Conservation (phyloP, 2,329 filamentous ascomycete genomes). For the Aspergillus udagawae region DNA sequence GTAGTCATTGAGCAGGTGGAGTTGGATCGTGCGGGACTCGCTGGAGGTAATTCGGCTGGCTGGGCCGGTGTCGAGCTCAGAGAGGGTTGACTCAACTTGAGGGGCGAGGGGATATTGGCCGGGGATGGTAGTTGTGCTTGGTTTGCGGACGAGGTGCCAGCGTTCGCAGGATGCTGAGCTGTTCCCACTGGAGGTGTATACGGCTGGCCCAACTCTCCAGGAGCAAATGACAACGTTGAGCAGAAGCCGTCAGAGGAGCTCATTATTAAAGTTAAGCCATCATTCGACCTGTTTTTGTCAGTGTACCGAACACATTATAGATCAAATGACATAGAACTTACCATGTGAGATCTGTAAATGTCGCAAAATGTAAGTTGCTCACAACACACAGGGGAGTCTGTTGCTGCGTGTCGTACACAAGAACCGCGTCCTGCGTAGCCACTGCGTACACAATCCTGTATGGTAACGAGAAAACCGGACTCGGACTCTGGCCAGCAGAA, state of each 20-base stretch:
- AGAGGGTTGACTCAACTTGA: constrained; percentile 54
- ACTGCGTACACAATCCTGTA: constrained; percentile 97
- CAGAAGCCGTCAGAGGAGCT: constrained; percentile 99
- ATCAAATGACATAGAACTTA: constrained; percentile 45
- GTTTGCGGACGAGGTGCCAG: constrained; percentile 53
- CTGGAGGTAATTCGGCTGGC: constrained; percentile 52
- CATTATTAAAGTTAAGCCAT: constrained; percentile 77
- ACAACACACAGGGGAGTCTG: constrained; percentile 89
- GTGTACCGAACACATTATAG: constrained; percentile 3
- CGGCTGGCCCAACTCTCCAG: constrained; percentile 78
- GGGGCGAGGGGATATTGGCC: constrained; percentile 51
- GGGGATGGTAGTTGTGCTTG: constrained; percentile 69
- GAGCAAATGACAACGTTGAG: constrained; percentile 78
- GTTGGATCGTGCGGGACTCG: constrained; percentile 79
- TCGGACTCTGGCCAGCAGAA: constrained; percentile 53
- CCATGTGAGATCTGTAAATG: constrained; percentile 95
- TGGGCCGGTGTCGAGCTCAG: constrained; percentile 57
- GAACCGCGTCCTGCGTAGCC: constrained; percentile 89
- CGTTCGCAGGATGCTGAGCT: constrained; percentile 28
- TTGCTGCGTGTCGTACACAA: constrained; percentile 96
- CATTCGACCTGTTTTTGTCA: constrained; percentile 59
- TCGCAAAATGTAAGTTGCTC: constrained; percentile 95
- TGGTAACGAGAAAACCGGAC: constrained; percentile 70
- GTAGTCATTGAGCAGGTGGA: constrained; percentile 77
- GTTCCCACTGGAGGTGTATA: constrained; percentile 55